Conservation (phyloP, 192 early-diverging fungal species). For the Coemansia sp. region DNA sequence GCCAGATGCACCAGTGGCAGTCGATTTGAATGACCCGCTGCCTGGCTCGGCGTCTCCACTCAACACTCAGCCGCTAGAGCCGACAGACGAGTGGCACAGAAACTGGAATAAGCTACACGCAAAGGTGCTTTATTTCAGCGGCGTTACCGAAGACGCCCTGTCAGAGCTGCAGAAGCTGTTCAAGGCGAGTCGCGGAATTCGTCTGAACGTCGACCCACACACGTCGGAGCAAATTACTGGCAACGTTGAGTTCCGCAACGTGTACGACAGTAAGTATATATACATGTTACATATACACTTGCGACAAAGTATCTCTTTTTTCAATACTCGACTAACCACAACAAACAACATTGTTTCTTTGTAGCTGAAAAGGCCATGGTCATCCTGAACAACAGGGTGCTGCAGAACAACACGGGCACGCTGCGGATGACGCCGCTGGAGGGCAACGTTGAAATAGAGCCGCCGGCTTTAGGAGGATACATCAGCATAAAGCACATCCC, state of each 20-base stretch:
- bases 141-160: slow-evolving; percentile 42
- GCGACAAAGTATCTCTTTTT: too few species aligned
- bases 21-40: slow-evolving; percentile 37
- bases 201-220: slow-evolving; percentile 49
- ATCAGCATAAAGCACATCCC: slow-evolving; percentile 50
- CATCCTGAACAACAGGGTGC: slow-evolving; percentile 29
- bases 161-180: slow-evolving; percentile 48
- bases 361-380: slow-evolving; percentile 53
- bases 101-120: slow-evolving; percentile 34
- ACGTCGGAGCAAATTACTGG: slow-evolving; percentile 29
- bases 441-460: slow-evolving; percentile 20
- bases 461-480: slow-evolving; percentile 30
- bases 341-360: slow-evolving; percentile 8
- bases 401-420: slow-evolving; percentile 28
- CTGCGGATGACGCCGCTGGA: slow-evolving; percentile 45
- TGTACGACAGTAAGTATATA: slow-evolving; percentile 45
- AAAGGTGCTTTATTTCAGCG: slow-evolving; percentile 44
- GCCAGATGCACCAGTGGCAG: slow-evolving; percentile 38
- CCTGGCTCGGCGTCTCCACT: slow-evolving; percentile 7
- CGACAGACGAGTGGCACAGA: slow-evolving; percentile 29
- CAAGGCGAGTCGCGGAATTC: slow-evolving; percentile 40
- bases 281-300: not conserved
- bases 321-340: not conserved
- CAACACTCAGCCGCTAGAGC: slow-evolving; percentile 5
- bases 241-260: slow-evolving; percentile 50